phyloP scores from a whole-genome alignment of 2,329 filamentous ascomycete species.

The Arthrobotrys iridis region DNA sequence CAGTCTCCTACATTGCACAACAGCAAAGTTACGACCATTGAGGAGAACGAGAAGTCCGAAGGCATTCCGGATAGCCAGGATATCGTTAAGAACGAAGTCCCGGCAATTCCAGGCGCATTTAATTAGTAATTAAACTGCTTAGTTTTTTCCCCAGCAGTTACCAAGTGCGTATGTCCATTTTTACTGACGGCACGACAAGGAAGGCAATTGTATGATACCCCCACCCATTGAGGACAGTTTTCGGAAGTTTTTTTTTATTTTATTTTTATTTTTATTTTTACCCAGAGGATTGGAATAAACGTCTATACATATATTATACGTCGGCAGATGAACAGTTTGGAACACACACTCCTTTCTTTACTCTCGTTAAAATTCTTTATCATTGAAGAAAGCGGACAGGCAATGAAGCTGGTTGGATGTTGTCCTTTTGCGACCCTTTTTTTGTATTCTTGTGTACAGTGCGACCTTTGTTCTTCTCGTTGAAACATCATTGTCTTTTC shows the following conservation, averaged over 20 bases:
- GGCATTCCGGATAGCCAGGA: conserved; percentile 29
- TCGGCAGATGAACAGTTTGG: conserved; percentile 32
- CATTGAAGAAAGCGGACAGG: conserved; percentile 8
- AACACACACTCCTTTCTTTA: conserved; percentile 35
- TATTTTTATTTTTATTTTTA: conserved; percentile 10
- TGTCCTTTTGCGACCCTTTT: conserved; percentile 26
- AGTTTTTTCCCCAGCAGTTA: conserved; percentile 10
- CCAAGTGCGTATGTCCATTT: conserved; percentile 7
- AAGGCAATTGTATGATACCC: conserved; percentile 34
- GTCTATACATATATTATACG: conserved; percentile 12
- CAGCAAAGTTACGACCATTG: conserved; percentile 30
- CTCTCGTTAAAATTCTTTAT: conserved; percentile 31
- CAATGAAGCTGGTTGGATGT: conserved; percentile 25
- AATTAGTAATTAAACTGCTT: conserved; percentile 37
- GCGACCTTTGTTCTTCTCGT: conserved; percentile 24
- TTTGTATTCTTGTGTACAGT: conserved; percentile 51
- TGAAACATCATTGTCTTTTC: not conserved
- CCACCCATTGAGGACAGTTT: not conserved
- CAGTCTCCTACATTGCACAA: conserved; percentile 34
- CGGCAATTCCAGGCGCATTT: conserved; percentile 36
- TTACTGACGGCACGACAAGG: conserved; percentile 1
- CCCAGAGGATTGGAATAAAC: not conserved
- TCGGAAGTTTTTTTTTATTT: not conserved
- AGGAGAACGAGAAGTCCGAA: conserved; percentile 28
- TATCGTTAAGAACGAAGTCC: conserved; percentile 1